A percentile compares a stretch with the other conserved stretches of the same genome.
These are phyloP conservation scores for Claviceps pazoutovae DNA, from an alignment of 2,329 filamentous ascomycete species.

Conservation along the genomic window DNA sequence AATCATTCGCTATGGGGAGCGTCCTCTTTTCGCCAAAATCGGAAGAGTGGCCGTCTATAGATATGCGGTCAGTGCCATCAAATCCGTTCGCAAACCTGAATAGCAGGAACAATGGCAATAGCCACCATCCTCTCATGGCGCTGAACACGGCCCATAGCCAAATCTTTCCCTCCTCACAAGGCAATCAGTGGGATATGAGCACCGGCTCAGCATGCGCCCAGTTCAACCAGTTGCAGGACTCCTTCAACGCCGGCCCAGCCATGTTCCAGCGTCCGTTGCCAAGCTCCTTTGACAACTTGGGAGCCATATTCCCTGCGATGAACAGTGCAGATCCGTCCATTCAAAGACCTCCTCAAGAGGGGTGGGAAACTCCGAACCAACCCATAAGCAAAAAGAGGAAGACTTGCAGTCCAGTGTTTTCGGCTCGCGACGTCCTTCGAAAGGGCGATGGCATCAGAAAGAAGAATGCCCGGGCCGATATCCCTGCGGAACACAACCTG, in stretches of 20 bases:
- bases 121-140: slow-evolving; percentile 51
- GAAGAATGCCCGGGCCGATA: slow-evolving; percentile 98
- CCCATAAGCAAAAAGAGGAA: slow-evolving; percentile 46
- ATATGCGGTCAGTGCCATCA: slow-evolving; percentile 49
- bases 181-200: slow-evolving; percentile 47
- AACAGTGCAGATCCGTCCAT: slow-evolving; percentile 34
- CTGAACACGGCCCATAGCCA: slow-evolving; percentile 37
- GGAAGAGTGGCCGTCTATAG: slow-evolving; percentile 49
- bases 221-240: slow-evolving; percentile 42
- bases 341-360: slow-evolving; percentile 43
- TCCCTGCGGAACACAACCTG: slow-evolving; percentile 83
- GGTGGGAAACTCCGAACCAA: slow-evolving; percentile 38
- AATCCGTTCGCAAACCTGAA: slow-evolving; percentile 46
- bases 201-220: slow-evolving; percentile 55
- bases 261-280: slow-evolving; percentile 42
- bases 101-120: slow-evolving; percentile 38
- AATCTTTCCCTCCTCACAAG: slow-evolving; percentile 24
- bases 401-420: slow-evolving; percentile 53
- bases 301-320: slow-evolving; percentile 39
- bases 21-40: slow-evolving; percentile 51
- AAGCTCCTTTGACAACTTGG: slow-evolving; percentile 40
- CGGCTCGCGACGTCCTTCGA: slow-evolving; percentile 62
- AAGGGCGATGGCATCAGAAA: slow-evolving; percentile 86
- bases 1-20: slow-evolving; percentile 44
- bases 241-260: slow-evolving; percentile 39